Evolutionary conservation across 2,329 filamentous ascomycete species (phyloP), one percentile per base, ranked within the genome.

Genomic region (Lanzia echinophila): DNA sequence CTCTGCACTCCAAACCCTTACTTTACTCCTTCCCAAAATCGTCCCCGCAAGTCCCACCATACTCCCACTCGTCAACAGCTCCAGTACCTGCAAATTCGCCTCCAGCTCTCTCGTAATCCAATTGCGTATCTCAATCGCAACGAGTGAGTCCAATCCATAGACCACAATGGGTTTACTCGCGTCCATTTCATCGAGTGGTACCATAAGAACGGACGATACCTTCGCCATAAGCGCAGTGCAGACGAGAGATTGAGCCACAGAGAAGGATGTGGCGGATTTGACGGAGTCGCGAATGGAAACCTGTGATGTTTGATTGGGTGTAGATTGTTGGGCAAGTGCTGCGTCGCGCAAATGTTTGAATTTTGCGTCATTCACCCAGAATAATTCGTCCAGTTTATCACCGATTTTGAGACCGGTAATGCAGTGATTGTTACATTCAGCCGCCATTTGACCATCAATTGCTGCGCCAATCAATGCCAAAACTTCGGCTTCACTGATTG

Each of bases 181-280:
- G 58, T 78, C 75, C 55, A 78, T 69, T 46, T 78, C 75, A 39
- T 76, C 72, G 1, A 67, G 53, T 31, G 72, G 72, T 56, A 78
- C 70, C 69, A 76, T 74, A 54, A 79, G 71, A 6, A 77, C 70
- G 0, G 69, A 67, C 0, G 74, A 70, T 2, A 78, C 67, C 65
- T 78, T 78, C 47, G 69, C 67, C 2, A 78, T 67, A 17, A 61
- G 49, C 5, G 61, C 63, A 10, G 11, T 76, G 72, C 50, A 75
- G 74, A 20, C 70, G 69, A 60, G 22, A 53, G 61, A 24, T 50
- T 56, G 4, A 41, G 59, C 53, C 39, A 61, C 46, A 6, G 52
- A 53, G 58, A 62, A 56, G 56, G 61, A 41, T 44, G 32, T 22
- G 1, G 58, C 52, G 3, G 34, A 17, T 17, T 58, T 59, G 15